Evolutionary conservation across 176 grass and related monocot species (phyloP).

Genomic region (Stipa capillata): DNA sequence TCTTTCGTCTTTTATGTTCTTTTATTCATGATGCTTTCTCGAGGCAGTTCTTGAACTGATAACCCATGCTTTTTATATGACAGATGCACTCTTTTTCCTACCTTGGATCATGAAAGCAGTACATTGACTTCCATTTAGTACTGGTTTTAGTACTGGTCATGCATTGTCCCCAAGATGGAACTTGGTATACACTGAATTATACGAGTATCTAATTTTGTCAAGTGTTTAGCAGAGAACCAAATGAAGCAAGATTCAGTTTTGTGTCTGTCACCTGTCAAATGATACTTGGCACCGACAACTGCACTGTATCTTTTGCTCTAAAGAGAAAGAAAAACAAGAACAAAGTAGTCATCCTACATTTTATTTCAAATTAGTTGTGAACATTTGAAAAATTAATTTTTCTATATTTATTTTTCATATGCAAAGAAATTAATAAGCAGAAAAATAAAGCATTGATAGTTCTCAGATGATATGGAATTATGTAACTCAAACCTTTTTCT

Average conservation of each 20-base stretch:
- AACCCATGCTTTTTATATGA: background rate
- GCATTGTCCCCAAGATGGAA: background rate
- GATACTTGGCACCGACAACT: conserved; percentile 1
- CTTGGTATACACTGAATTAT: conserved; percentile 21
- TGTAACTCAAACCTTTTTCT: too few species aligned
- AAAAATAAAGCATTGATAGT: too few species aligned
- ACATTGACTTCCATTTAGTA: conserved; percentile 29
- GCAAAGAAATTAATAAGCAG: background rate
- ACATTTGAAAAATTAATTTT: background rate
- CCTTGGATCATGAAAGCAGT: background rate
- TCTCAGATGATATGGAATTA: too few species aligned
- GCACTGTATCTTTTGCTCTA: too few species aligned
- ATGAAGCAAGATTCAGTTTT: conserved; percentile 12
- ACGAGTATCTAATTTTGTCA: background rate
- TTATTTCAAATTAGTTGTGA: background rate
- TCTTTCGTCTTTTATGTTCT: background rate
- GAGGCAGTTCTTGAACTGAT: background rate
- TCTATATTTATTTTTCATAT: background rate
- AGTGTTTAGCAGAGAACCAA: background rate
- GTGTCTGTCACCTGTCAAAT: background rate
- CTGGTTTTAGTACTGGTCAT: too few species aligned
- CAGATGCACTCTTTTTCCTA: background rate
- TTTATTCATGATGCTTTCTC: background rate
- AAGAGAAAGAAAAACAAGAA: too few species aligned
- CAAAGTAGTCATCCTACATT: too few species aligned